A percentile compares a stretch with the other conserved stretches of the same genome.
These are phyloP conservation scores for Sarocladiaceae sp. DNA, from an alignment of 2,329 filamentous ascomycete species.

Conservation along the genomic window DNA sequence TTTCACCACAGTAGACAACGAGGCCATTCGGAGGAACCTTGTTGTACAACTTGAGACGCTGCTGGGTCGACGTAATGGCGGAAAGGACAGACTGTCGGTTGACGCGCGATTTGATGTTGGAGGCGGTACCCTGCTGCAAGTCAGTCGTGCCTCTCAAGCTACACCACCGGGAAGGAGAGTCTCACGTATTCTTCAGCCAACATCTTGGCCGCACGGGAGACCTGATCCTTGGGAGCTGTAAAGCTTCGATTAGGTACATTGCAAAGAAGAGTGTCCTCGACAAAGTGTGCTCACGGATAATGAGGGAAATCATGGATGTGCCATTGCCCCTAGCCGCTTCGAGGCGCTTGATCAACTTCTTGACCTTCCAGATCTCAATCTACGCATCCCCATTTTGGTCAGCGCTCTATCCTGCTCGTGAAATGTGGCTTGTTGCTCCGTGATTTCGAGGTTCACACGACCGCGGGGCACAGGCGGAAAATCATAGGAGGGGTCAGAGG, in stretches of 20 bases:
- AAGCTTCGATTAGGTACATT: conserved; percentile 7
- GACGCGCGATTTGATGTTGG: conserved; percentile 99
- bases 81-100: conserved; percentile 97
- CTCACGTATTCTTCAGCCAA: conserved; percentile 99
- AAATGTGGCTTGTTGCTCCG: conserved; percentile 3
- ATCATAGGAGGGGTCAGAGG: conserved; percentile 8
- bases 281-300: conserved; percentile 70
- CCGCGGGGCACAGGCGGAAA: conserved; percentile 11
- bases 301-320: conserved; percentile 99
- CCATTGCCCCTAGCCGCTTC: conserved; percentile 97
- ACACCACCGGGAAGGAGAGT: conserved; percentile 15
- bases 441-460: not conserved
- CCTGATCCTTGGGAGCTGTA: conserved; percentile 91
- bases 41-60: conserved; percentile 97
- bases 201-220: conserved; percentile 96
- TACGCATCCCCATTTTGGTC: conserved; percentile 19
- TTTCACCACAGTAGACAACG: conserved; percentile 99
- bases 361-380: conserved; percentile 92
- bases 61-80: conserved; percentile 97
- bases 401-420: not conserved
- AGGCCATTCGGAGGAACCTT: conserved; percentile 97
- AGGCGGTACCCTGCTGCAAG: conserved; percentile 73
- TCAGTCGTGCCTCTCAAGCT: not conserved
- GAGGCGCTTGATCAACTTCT: conserved; percentile 98
- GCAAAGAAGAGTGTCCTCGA: not conserved